phyloP scores from a whole-genome alignment of 2,329 filamentous ascomycete genomes.

The Zasmidium citrigriseum region DNA sequence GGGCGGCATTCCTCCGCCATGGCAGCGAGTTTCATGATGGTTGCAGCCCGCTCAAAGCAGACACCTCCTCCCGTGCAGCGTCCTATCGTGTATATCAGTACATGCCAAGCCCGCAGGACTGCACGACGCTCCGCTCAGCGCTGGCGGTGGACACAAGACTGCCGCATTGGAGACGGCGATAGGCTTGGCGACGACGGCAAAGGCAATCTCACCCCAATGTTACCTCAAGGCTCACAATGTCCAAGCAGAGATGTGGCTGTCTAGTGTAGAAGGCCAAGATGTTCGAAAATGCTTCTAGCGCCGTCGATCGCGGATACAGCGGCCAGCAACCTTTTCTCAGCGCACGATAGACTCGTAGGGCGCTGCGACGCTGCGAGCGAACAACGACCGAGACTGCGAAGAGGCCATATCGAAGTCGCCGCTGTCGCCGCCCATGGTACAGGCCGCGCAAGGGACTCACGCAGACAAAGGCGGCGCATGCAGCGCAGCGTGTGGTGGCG shows the following conservation, averaged over 20 bases:
- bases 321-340: constrained; percentile 15
- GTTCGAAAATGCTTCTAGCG: constrained; percentile 23
- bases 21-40: constrained; percentile 8
- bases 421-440: background rate
- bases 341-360: background rate
- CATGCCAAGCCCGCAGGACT: background rate
- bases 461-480: background rate
- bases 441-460: background rate
- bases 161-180: background rate
- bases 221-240: constrained; percentile 16
- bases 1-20: constrained; percentile 4
- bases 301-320: constrained; percentile 21
- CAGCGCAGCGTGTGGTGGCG: background rate
- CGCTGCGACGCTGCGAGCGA: background rate
- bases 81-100: constrained; percentile 8
- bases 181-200: background rate
- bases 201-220: constrained; percentile 7
- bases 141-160: background rate
- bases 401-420: background rate
- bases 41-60: constrained; percentile 2
- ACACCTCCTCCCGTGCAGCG: background rate
- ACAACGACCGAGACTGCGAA: background rate
- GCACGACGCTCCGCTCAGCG: background rate
- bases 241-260: constrained; percentile 15
- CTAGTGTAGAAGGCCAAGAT: constrained; percentile 14